Base-by-base conservation (phyloP, 805 yeast species). In the Metahyphopichia silvanorum region DNA sequence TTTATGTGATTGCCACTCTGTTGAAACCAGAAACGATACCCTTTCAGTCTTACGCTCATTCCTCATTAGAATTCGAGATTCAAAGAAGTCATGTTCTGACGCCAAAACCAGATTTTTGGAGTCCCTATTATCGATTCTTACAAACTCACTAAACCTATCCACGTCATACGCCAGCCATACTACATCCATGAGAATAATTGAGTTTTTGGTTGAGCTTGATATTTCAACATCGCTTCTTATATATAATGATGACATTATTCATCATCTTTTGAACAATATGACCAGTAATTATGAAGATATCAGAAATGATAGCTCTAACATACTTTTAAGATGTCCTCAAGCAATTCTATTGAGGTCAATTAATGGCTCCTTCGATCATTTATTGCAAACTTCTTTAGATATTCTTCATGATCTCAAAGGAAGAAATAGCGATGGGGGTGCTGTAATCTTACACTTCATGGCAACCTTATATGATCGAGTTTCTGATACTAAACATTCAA, bases 381-480 rank as follows among this genome's bases (percentile, higher is more conserved):
- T 23, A 8, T 7, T 23, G 13, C 4, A 18, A 9, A 13, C 3
- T 4, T 21, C 30, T 7, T 10, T 16, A 6, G 14, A 18, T 7
- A 41, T 67, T 29, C 44, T 74, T 25, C 39, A 48, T 17, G 69
- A 68, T 32, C 51, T 73, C 40, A 70, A 63, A 29, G 77, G 82
- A 23, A 76, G 88, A 33, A 76, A 70, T 37, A 80, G 85, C 27
- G 96, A 88, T 38, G 81, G 86, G 16, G 96, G 89, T 6, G 88
- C 95, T 0, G 72, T 79, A 24, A 62, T 80, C 11, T 60, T 83
- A 18, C 76, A 74, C 46, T 70, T 79, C 47, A 38, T 81, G 13
- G 67, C 68, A 29, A 42, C 44, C 36, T 47, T 68, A 35, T 55
- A 63, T 31, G 51, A 57, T 40, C 21, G 25, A 6, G 34, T 43